Base-by-base conservation (phyloP, 305 asterid species). In the Fraxinus albicans region DNA sequence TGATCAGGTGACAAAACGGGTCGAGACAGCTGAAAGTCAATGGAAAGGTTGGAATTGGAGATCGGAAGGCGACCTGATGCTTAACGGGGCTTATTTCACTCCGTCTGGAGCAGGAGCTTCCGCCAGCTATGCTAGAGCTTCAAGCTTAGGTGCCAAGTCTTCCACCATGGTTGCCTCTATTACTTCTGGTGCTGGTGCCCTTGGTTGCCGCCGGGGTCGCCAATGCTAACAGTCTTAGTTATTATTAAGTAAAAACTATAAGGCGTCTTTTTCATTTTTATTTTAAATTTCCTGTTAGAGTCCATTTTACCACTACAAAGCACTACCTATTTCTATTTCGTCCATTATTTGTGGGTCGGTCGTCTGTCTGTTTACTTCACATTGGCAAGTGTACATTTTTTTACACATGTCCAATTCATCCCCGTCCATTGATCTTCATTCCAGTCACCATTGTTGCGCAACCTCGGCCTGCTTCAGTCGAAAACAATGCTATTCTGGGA, bases 41-140 rank as follows among this genome's bases (percentile, higher is more conserved):
- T 95, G 98, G 98, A 91, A 88, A 85, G 92, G 93, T 0, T 95
- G 99, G 98, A 95, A 95, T 86, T 94, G 98, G 98, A 93, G 98
- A 69, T 94, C 98, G n/a, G 96, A 90, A 63, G 98, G 98, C 8
- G 98, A 95, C 53, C 89, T 95, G 78, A 91, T 92, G 97, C 93
- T 91, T 17, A 95, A 95, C 17, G 99, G 99, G 5, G 99, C 99
- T 53, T 95, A 95, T 85, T 95, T 95, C 88, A 91, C 92, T 53
- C 91, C 97, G 50, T 95, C 99, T 0, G 99, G 99, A 63, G 98
- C 99, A 21, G 98, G 99, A 70, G 98, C 99, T 82, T 90, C 97
- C 3, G 94, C 92, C 23, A 95, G 92, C 92, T 95, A 95, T 27
- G 99, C 99, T 8, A 90, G 97, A 89, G 99, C 99, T 80, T 95